phyloP scores from a whole-genome alignment of 495 filamentous ascomycete species.

The Pyrenula aspistea region DNA sequence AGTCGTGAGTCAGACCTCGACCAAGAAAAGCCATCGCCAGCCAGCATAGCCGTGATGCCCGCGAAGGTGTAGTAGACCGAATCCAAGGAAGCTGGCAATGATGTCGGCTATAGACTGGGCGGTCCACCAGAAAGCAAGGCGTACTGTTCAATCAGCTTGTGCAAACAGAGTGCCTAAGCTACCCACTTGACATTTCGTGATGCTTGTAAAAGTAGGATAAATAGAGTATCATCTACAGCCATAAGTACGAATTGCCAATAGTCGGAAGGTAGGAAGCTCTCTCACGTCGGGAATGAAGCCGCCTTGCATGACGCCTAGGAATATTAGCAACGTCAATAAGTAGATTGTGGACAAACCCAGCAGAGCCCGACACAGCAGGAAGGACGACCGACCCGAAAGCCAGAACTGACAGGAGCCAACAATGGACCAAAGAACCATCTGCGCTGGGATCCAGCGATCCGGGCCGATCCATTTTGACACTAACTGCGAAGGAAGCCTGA shows the following conservation, averaged over 20 bases:
- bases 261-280: too few species aligned
- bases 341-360: too few species aligned
- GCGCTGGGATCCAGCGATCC: conserved; percentile 60
- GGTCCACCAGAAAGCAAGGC: conserved; percentile 47
- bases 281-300: conserved; percentile 14
- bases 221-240: conserved; percentile 43
- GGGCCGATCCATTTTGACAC: conserved; percentile 51
- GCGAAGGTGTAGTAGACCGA: conserved; percentile 48
- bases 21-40: conserved; percentile 50
- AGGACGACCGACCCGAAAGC: conserved; percentile 40
- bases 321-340: too few species aligned
- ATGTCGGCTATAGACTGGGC: conserved; percentile 44
- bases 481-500: conserved; percentile 45
- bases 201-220: conserved; percentile 54
- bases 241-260: too few species aligned
- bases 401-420: conserved; percentile 46
- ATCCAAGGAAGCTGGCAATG: conserved; percentile 45
- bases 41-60: conserved; percentile 37
- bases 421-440: conserved; percentile 57
- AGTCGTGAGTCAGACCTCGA: conserved; percentile 28
- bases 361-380: conserved; percentile 27
- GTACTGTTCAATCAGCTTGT: too few species aligned
- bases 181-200: conserved; percentile 46
- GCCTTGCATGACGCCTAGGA: conserved; percentile 10
- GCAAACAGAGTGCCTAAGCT: too few species aligned